phyloP scores from a whole-genome alignment of 345 rosid species.

The Isatis tinctoria region DNA sequence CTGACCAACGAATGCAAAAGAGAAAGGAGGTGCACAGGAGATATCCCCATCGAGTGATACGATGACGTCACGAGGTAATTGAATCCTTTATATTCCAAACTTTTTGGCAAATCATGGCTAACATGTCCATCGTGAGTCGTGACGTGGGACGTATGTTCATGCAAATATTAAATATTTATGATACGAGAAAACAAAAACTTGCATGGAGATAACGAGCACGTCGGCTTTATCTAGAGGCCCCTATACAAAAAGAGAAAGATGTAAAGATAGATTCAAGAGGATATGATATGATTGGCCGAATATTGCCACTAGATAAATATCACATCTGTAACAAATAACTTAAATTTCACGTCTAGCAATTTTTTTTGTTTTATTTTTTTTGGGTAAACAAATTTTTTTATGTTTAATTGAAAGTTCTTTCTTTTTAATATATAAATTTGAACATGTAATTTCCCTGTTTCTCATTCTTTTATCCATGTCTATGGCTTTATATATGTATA shows the following conservation, averaged over 20 bases:
- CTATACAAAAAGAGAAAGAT: slow-evolving; percentile 14
- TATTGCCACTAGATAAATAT: slow-evolving; percentile 13
- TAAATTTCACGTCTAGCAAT: neutral
- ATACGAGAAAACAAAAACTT: neutral
- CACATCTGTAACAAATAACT: neutral
- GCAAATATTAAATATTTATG: neutral
- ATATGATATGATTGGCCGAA: slow-evolving; percentile 24
- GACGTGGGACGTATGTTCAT: slow-evolving; percentile 28
- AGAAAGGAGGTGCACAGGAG: neutral
- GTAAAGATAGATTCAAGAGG: slow-evolving; percentile 21
- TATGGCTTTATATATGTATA: neutral
- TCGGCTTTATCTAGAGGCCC: slow-evolving; percentile 32
- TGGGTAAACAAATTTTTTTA: neutral
- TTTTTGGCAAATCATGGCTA: slow-evolving; percentile 34
- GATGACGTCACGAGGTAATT: slow-evolving; percentile 12
- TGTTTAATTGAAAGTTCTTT: neutral
- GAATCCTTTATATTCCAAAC: slow-evolving; percentile 20
- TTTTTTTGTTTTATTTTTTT: neutral
- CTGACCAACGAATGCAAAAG: slow-evolving; percentile 6
- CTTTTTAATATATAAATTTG: neutral
- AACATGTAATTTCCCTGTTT: neutral
- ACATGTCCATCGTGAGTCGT: slow-evolving; percentile 24
- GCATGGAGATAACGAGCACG: slow-evolving; percentile 36
- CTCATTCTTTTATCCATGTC: neutral
- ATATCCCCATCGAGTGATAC: neutral